phyloP scores from a whole-genome alignment of 192 early-diverging fungal genomes.

The Backusella westeae region DNA sequence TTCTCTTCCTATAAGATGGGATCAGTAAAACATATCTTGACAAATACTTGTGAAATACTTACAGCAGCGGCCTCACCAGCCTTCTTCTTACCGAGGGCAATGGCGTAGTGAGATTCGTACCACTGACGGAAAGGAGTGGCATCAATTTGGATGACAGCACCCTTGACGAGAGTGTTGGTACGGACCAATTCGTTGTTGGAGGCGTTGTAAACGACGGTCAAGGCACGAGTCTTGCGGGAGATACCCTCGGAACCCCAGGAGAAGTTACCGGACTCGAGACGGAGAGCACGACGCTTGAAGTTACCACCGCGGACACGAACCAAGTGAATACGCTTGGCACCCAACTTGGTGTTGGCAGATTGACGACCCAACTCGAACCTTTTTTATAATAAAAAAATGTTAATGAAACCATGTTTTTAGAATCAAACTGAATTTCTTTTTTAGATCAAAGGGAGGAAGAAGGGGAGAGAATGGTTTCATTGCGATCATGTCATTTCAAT shows the following conservation, averaged over 20 bases:
- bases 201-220: conserved; percentile 97
- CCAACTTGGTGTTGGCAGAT: conserved; percentile 97
- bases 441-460: not conserved
- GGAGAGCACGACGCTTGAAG: conserved; percentile 97
- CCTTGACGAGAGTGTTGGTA: conserved; percentile 99
- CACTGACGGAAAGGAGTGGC: conserved; percentile 99
- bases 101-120: conserved; percentile 98
- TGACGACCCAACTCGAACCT: conserved; percentile 98
- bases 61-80: conserved; percentile 51
- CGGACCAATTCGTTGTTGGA: conserved; percentile 99
- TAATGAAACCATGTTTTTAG: not conserved
- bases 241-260: conserved; percentile 95
- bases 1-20: conserved; percentile 46
- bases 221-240: conserved; percentile 95
- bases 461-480: not conserved
- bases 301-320: conserved; percentile 98
- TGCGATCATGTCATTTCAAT: not conserved
- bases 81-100: conserved; percentile 82
- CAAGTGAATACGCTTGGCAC: conserved; percentile 93
- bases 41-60: not conserved
- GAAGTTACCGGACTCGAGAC: conserved; percentile 96
- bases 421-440: not conserved
- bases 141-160: conserved; percentile 96
- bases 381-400: not conserved
- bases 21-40: not conserved